Evolutionary conservation across 352 stramenopile genomes (phyloP), one percentile per base, ranked within the genome.

Genomic region (Pythium inflatum): DNA sequence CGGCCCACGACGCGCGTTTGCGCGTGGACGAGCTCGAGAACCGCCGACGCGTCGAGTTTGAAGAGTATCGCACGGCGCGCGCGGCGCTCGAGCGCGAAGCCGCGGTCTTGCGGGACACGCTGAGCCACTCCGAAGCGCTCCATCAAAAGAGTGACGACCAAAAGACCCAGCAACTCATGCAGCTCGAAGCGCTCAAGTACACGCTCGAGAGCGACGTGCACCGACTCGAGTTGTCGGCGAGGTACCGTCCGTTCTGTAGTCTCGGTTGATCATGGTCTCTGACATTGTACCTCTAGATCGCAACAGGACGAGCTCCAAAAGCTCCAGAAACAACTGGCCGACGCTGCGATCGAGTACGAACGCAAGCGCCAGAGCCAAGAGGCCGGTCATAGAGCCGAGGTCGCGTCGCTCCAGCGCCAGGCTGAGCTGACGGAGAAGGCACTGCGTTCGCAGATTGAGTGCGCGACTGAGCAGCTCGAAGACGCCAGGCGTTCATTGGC

Each of bases 11-110:
- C 30, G 69, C 83, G 16, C 83, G 77, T 31, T 83, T 91, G 81
- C 82, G 88, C 43, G 57, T 92, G 6, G 83, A 93, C 9, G 83
- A 92, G 49, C 76, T 92, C 7, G 83, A 94, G 34, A 90, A 81
- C 46, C 65, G 68, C 3, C 77, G 74, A 13, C 81, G 80, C 33
- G 73, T 91, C 36, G 83, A 93, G 40, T 90, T 89, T 71, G 85
- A 94, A 66, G 85, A 92, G 45, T 90, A 91, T 40, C 80, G 83
- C 3, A 71, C 65, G 1, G 56, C 77, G 28, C 71, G 83, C 3
- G 73, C 74, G 16, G 67, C 80, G 3, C 73, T 91, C 6, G 83
- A 93, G 75, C 79, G 82, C 13, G 83, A 93, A 45, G 78, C 71
- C 57, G 74, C 55, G 3, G 74, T 81, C 24, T 49, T 86, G 25